A percentile compares a stretch with the other conserved stretches of the same genome.
phyloP scores from a whole-genome alignment of 176 grass and related monocot genomes.

The Carex scoparia region DNA sequence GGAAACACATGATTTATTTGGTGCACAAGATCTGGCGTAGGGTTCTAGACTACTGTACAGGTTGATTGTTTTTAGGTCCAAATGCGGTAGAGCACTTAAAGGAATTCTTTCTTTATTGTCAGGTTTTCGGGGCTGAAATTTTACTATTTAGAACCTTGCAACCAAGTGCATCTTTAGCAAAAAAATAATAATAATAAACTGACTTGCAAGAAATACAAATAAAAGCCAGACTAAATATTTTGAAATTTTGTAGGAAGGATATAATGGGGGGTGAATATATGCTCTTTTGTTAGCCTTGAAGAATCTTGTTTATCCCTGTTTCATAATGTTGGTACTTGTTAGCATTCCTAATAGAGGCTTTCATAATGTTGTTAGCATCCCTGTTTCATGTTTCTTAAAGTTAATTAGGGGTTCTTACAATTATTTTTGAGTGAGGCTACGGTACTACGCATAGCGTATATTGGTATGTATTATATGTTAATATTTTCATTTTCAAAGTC shows the following conservation, averaged over 20 bases:
- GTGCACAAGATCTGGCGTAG: slow-evolving; percentile 8
- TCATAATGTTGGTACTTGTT: background rate
- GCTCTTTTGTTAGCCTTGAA: too few relatives aligned
- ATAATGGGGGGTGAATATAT: background rate
- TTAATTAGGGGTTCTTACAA: too few relatives aligned
- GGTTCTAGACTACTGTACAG: background rate
- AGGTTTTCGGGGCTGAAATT: background rate
- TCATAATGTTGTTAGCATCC: background rate
- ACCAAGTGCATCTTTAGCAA: background rate
- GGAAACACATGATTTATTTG: slow-evolving; percentile 34
- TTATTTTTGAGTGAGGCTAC: too few relatives aligned
- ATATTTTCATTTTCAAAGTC: too few relatives aligned
- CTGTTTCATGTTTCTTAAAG: too few relatives aligned
- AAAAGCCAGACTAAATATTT: too few relatives aligned
- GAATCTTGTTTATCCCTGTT: too few relatives aligned
- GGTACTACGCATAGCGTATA: too few relatives aligned
- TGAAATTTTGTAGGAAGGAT: background rate
- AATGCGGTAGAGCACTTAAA: background rate
- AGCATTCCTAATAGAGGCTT: background rate
- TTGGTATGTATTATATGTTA: too few relatives aligned
- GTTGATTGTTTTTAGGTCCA: background rate
- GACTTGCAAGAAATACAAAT: background rate
- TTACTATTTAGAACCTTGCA: background rate
- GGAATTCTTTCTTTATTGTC: background rate
- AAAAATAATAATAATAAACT: background rate